Base-by-base conservation (phyloP, 495 filamentous ascomycete species). In the Penicillium subrubescens region DNA sequence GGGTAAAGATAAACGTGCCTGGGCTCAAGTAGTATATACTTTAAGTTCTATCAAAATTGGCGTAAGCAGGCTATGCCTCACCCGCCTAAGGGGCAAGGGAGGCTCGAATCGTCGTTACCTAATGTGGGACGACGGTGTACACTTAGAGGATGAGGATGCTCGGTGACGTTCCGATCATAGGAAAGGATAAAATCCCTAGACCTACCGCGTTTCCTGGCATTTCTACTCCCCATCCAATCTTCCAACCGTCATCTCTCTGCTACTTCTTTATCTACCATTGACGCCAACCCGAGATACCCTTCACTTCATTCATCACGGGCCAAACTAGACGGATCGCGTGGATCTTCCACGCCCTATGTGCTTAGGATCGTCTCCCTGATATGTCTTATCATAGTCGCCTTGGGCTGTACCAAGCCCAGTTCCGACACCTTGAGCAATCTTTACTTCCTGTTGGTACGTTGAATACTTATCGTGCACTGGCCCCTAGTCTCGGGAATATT, bases 241-340 rank as follows among this genome's bases (percentile, higher is more conserved):
- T 58, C 52, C 60, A 23, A 41, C 61, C 60, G 25, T 53, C 57
- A 51, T 27, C 48, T 33, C 50, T 35, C 56, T 46, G 33, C 59
- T 37, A 12, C 27, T 43, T 60, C 50, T 43, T 46, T 27, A 25
- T 23, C 31, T 29, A 37, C 25, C 25, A 23, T 34, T 27, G 10
- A 60, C 19, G 41, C 14, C 12, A 35, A 41, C 10, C 11, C 19
- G 39, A 27, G 25, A 46, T 19, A 48, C 2, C 25, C 25, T 27
- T 27, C 25, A 27, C 25, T 27, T 27, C 25, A 61, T 46, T 56
- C 76, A 86, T 63, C 64, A 90, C 90, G 88, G 87, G 87, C 53
- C 90, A 88, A 83, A 83, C 83, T 67, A 92, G 91, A 68, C 86
- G 92, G 68, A 84, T 93, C 65, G 79, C 88, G 67, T 96, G 92